Conservation (phyloP, 2,329 filamentous ascomycete species). For the Tolypocladium pustulatum region DNA sequence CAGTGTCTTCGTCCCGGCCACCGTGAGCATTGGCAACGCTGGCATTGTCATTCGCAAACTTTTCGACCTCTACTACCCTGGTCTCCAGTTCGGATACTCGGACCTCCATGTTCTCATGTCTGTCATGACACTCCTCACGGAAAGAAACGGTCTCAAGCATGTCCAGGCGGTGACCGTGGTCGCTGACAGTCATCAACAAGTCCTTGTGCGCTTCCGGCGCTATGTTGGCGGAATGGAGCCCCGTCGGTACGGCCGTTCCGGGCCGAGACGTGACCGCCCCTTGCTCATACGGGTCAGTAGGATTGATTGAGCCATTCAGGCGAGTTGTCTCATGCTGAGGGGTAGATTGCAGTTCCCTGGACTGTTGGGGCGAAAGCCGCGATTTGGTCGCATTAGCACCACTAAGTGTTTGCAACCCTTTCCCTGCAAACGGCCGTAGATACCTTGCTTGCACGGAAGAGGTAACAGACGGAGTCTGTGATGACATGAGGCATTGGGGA, state of each 20-base stretch:
- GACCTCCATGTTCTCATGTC: constrained; percentile 55
- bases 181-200: constrained; percentile 41
- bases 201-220: constrained; percentile 30
- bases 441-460: constrained; percentile 41
- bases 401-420: constrained; percentile 43
- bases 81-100: constrained; percentile 60
- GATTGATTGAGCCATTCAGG: constrained; percentile 14
- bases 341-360: constrained; percentile 7
- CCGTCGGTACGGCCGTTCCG: constrained; percentile 15
- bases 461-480: constrained; percentile 42
- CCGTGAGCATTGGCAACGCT: constrained; percentile 27
- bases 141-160: constrained; percentile 62
- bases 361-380: constrained; percentile 20
- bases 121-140: constrained; percentile 59
- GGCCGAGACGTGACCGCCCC: constrained; percentile 6
- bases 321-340: constrained; percentile 6
- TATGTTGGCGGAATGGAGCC: constrained; percentile 13
- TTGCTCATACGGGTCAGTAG: constrained; percentile 8
- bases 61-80: constrained; percentile 49
- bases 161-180: constrained; percentile 56
- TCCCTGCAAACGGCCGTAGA: constrained; percentile 43
- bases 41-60: constrained; percentile 34
- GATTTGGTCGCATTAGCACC: constrained; percentile 17
- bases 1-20: constrained; percentile 29
- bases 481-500: constrained; percentile 38